Evolutionary conservation across 176 grass and related monocot species (phyloP).

Genomic region (Otatea glauca): DNA sequence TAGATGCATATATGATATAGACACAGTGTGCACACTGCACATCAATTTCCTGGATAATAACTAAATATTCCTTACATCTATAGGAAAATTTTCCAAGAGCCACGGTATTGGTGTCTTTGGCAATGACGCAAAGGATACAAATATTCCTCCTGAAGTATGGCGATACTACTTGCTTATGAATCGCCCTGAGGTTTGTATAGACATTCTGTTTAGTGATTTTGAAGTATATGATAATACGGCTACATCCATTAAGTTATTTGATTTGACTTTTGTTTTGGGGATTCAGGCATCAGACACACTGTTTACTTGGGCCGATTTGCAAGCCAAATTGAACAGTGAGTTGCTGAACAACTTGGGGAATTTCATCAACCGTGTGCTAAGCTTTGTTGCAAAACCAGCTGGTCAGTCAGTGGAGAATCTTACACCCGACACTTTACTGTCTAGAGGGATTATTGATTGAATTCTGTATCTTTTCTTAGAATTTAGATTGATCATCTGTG

Average conservation of each 20-base stretch:
- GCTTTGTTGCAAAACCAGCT: constrained; percentile 87
- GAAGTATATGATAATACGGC: background rate
- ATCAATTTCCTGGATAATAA: constrained; percentile 37
- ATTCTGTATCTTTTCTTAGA: constrained; percentile 1
- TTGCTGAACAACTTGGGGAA: constrained; percentile 88
- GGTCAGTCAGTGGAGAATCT: constrained; percentile 56
- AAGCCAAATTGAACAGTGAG: constrained; percentile 87
- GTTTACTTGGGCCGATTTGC: constrained; percentile 92
- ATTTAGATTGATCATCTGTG: constrained; percentile 24
- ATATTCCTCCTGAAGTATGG: constrained; percentile 92
- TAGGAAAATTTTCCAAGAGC: constrained; percentile 94
- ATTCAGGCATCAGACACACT: constrained; percentile 88
- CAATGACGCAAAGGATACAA: constrained; percentile 87
- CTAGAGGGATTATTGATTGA: constrained; percentile 25
- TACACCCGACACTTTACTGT: constrained; percentile 2
- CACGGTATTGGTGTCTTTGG: constrained; percentile 97
- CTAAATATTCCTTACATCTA: constrained; percentile 24
- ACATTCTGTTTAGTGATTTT: constrained; percentile 41
- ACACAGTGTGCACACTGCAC: background rate
- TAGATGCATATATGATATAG: constrained; percentile 27
- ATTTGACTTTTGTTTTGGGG: constrained; percentile 36
- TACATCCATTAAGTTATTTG: constrained; percentile 32
- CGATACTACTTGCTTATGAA: constrained; percentile 95
- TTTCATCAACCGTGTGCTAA: constrained; percentile 93
- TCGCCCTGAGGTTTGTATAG: constrained; percentile 76